These are phyloP conservation scores for Suillus americanus DNA, from an alignment of 768 basidiomycete genomes.

Conservation along the genomic window DNA sequence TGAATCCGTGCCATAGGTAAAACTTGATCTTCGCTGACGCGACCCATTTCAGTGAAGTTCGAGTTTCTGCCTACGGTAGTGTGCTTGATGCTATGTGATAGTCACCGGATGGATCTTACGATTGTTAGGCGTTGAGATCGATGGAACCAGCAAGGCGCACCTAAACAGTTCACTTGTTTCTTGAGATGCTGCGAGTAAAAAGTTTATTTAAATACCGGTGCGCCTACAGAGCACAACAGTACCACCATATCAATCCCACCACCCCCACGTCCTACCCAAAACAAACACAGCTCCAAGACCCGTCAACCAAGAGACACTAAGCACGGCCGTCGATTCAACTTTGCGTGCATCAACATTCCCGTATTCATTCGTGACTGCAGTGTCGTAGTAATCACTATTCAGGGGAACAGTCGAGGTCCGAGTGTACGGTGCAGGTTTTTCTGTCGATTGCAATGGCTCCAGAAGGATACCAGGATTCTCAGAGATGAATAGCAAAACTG, in stretches of 20 bases:
- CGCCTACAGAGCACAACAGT: not conserved
- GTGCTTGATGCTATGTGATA: not conserved
- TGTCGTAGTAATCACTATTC: not conserved
- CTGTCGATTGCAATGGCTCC: not conserved
- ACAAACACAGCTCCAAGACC: constrained; percentile 3
- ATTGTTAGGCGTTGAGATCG: not conserved
- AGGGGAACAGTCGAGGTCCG: not conserved
- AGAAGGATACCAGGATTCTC: not conserved
- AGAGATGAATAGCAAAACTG: not conserved
- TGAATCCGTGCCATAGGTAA: not conserved
- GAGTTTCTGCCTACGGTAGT: not conserved
- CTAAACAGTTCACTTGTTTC: not conserved
- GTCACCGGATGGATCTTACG: not conserved
- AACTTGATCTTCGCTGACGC: not conserved
- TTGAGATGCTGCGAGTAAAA: not conserved
- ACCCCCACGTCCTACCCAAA: constrained; percentile 4
- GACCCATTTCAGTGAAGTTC: not conserved
- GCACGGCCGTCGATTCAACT: not conserved
- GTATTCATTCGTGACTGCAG: not conserved
- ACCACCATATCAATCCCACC: not conserved
- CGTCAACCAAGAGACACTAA: not conserved
- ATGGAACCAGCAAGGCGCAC: not conserved
- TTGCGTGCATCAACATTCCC: not conserved
- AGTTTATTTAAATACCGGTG: not conserved
- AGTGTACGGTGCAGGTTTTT: not conserved